These are phyloP conservation scores for Dendrobium officinale DNA, from an alignment of 106 monocot genomes.

Conservation along the genomic window DNA sequence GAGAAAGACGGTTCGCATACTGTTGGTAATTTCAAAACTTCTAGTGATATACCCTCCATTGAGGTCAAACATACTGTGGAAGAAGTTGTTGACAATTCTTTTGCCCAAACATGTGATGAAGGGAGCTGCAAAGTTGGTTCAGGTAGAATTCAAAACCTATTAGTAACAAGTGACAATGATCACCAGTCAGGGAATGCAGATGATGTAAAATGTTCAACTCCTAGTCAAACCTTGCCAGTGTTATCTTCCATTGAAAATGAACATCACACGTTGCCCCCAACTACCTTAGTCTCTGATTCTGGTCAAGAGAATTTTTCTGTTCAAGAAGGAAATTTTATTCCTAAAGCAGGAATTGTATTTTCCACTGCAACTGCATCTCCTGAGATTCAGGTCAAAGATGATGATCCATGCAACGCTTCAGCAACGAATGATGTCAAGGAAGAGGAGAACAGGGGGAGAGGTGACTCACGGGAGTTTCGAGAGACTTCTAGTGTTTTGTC, in stretches of 20 bases:
- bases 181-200: background rate
- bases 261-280: background rate
- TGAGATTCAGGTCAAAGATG: conserved; percentile 12
- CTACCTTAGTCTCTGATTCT: conserved; percentile 3
- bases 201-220: background rate
- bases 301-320: conserved; percentile 15
- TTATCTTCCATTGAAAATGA: background rate
- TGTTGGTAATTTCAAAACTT: conserved; percentile 6
- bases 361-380: background rate
- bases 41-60: background rate
- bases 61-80: background rate
- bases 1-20: conserved; percentile 2
- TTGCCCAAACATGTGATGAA: background rate
- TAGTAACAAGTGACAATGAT: background rate
- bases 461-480: background rate
- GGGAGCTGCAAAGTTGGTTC: conserved; percentile 3
- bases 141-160: background rate
- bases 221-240: background rate
- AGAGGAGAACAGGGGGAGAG: conserved; percentile 19
- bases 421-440: conserved; percentile 4
- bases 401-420: conserved; percentile 18
- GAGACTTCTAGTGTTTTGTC: conserved; percentile 9
- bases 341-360: conserved; percentile 2
- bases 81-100: background rate
- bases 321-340: conserved; percentile 21